A percentile compares a stretch with the other conserved stretches of the same genome.
phyloP scores from a whole-genome alignment of 2,329 filamentous ascomycete species.

The Epichloe uncinata region DNA sequence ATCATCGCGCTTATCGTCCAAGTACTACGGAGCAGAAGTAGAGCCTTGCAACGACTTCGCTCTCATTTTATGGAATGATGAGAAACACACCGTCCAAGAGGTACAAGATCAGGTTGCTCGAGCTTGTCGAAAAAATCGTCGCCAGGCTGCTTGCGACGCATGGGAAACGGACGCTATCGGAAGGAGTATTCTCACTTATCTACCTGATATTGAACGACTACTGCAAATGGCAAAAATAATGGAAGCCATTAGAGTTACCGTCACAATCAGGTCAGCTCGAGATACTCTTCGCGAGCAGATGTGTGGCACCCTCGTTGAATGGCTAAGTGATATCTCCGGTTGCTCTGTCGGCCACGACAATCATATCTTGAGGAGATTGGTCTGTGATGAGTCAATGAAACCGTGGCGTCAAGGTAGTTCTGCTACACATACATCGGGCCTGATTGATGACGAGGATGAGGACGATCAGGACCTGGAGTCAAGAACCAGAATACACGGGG shows the following conservation, averaged over 20 bases:
- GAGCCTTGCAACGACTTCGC: conserved; percentile 51
- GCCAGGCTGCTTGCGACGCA: conserved; percentile 60
- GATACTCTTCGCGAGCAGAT: conserved; percentile 97
- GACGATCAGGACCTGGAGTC: conserved; percentile 34
- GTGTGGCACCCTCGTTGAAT: conserved; percentile 95
- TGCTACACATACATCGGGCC: conserved; percentile 52
- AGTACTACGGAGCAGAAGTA: conserved; percentile 51
- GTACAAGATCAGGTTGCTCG: conserved; percentile 82
- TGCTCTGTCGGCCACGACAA: conserved; percentile 74
- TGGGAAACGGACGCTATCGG: conserved; percentile 84
- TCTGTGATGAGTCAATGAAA: conserved; percentile 85
- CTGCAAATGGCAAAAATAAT: conserved; percentile 72
- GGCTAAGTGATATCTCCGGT: conserved; percentile 84
- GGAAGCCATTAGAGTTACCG: conserved; percentile 90
- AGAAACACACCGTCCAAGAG: conserved; percentile 92
- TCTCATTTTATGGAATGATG: conserved; percentile 90
- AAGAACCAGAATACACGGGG: conserved; percentile 16
- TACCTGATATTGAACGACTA: conserved; percentile 56
- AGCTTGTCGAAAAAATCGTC: conserved; percentile 62
- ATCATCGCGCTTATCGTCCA: conserved; percentile 58
- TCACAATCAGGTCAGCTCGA: conserved; percentile 82
- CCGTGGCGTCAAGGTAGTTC: conserved; percentile 79
- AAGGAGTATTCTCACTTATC: conserved; percentile 70
- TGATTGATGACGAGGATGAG: conserved; percentile 32
- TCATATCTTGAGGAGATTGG: conserved; percentile 61